Conservation (phyloP, 2,329 filamentous ascomycete genomes). For the Sporothrix pallida region DNA sequence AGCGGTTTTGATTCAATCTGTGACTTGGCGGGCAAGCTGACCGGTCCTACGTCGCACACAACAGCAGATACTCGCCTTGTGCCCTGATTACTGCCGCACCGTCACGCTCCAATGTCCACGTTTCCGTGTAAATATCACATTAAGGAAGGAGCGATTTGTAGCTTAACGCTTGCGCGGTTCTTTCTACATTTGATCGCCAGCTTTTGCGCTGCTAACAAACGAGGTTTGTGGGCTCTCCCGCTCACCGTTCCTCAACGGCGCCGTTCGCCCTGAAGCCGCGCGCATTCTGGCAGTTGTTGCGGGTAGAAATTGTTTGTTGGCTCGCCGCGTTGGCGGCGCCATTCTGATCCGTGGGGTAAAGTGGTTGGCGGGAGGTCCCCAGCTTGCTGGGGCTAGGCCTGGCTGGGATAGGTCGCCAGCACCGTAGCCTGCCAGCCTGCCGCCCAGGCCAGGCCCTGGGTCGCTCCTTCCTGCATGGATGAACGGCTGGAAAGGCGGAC, state of each 20-base stretch:
- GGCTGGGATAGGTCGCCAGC: conserved; percentile 10
- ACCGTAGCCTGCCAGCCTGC: conserved; percentile 14
- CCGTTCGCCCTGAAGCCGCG: conserved; percentile 18
- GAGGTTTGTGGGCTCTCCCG: conserved; percentile 15
- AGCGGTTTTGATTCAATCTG: conserved; percentile 17
- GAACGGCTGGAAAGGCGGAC: conserved; percentile 16
- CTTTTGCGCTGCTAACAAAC: neutral
- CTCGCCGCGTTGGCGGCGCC: conserved; percentile 13
- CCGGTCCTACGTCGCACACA: conserved; percentile 24
- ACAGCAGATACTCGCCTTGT: conserved; percentile 2
- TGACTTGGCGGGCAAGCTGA: conserved; percentile 23
- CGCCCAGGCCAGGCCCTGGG: conserved; percentile 20
- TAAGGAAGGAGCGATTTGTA: neutral
- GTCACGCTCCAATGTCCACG: conserved; percentile 6
- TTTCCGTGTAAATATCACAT: neutral
- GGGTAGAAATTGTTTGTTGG: conserved; percentile 4
- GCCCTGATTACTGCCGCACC: neutral
- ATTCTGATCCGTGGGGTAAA: conserved; percentile 22
- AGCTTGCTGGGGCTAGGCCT: conserved; percentile 1
- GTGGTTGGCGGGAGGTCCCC: conserved; percentile 19
- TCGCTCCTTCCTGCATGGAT: conserved; percentile 23
- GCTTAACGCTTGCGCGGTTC: neutral
- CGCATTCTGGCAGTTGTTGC: neutral
- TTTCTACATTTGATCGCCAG: conserved; percentile 19
- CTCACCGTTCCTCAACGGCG: conserved; percentile 5